Evolutionary conservation across 2,329 filamentous ascomycete genomes (phyloP), one percentile per base, ranked within the genome.

Genomic region (Tolypocladium paradoxum): DNA sequence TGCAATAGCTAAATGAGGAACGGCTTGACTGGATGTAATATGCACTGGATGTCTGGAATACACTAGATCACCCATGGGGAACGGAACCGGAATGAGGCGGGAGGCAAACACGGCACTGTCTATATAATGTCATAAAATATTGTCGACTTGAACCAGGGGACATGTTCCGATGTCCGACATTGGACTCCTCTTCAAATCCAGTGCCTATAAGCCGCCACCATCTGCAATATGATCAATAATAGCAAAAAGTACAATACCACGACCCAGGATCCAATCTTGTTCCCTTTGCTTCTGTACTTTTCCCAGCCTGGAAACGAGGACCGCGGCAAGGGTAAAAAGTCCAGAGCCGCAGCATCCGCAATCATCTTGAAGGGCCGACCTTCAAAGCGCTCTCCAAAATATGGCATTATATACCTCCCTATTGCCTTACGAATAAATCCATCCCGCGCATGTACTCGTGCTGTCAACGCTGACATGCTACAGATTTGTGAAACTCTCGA

Each of bases 351-450:
- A 34, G 49, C 49, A 46, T 46, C 31, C 1, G 31, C 49, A 22
- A 51, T 51, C 20, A 51, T 34, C 1, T n/a, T 36, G 7, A 51
- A 51, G 12, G 49, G 38, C 16, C 31, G 40, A 20, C 24, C 38
- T n/a, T 46, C 38, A 4, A 46, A 14, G 1, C 4, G 6, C 2
- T 9, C 38, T 36, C 37, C 49, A 1, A 45, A 29, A 27, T 45
- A 51, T n/a, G 38, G 49, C 49, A 51, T 36, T 27, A 51, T 4
- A 35, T 51, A 51, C 40, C 49, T 35, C 16, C 49, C 49, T 9
- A 36, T 27, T 6, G 22, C 2, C 31, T 51, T 51, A 8, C 20
- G 33, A n/a, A 36, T 6, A 6, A 31, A 1, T 16, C 49, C 49
- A 18, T 51, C 49, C n/a, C 31, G 22, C 14, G 49, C 49, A 24